phyloP scores from a whole-genome alignment of 371 early-diverging fungal species.

The Mucor saturninus region DNA sequence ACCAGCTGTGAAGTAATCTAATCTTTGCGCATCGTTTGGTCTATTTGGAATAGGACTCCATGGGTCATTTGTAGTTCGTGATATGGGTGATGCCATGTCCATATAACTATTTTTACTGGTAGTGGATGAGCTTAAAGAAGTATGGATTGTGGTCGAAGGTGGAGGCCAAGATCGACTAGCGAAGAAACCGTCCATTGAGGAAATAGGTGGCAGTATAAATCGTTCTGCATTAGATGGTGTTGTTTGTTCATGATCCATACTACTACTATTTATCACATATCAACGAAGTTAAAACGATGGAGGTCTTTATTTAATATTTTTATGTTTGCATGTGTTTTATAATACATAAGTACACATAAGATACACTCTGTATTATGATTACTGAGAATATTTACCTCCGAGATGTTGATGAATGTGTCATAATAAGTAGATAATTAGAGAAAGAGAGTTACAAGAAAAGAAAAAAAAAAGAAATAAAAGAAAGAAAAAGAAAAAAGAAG shows the following conservation, averaged over 20 bases:
- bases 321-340: neutral
- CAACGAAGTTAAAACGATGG: neutral
- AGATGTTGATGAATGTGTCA: slow-evolving; percentile 6
- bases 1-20: slow-evolving; percentile 14
- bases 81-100: slow-evolving; percentile 8
- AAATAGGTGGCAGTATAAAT: slow-evolving; percentile 29
- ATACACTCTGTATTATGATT: neutral
- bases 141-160: slow-evolving; percentile 7
- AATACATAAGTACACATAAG: neutral
- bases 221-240: neutral
- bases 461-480: slow-evolving; percentile 1
- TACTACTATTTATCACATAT: neutral
- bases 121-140: neutral
- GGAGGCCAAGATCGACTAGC: slow-evolving; percentile 25
- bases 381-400: slow-evolving; percentile 2
- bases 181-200: slow-evolving; percentile 17
- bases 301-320: neutral
- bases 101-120: slow-evolving; percentile 5
- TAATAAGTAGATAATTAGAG: neutral
- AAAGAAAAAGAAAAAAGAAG: neutral
- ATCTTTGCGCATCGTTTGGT: slow-evolving; percentile 6
- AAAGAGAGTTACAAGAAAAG: neutral
- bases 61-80: slow-evolving; percentile 9
- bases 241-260: slow-evolving; percentile 9
- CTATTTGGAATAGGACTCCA: slow-evolving; percentile 19